These are phyloP conservation scores for Linum usitatissimum DNA, from an alignment of 345 rosid genomes.

Conservation along the genomic window DNA sequence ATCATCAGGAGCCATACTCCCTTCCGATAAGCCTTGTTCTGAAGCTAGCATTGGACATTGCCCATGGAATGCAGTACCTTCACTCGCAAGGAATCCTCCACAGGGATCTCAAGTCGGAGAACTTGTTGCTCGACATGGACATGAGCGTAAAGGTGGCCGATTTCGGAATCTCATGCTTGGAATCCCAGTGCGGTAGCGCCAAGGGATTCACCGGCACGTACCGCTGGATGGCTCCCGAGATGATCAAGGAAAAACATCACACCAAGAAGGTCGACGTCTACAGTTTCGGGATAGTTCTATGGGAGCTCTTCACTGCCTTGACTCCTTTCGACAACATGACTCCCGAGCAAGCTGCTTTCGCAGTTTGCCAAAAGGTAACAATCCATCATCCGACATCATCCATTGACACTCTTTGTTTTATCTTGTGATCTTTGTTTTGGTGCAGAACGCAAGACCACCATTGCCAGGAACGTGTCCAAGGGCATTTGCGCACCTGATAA, in stretches of 20 bases:
- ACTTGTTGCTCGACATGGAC: constrained; percentile 52
- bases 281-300: constrained; percentile 68
- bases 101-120: constrained; percentile 74
- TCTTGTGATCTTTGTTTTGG: constrained; percentile 4
- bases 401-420: constrained; percentile 4
- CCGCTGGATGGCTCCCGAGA: constrained; percentile 89
- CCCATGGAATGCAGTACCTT: constrained; percentile 65
- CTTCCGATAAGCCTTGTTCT: constrained; percentile 49
- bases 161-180: constrained; percentile 68
- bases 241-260: constrained; percentile 64
- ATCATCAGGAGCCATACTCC: constrained; percentile 61
- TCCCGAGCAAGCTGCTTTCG: constrained; percentile 78
- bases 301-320: constrained; percentile 69
- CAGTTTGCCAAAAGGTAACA: constrained; percentile 69
- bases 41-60: constrained; percentile 59
- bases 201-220: constrained; percentile 71
- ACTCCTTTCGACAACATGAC: constrained; percentile 69
- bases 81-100: constrained; percentile 66
- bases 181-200: constrained; percentile 52
- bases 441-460: constrained; percentile 69
- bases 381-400: constrained; percentile 7
- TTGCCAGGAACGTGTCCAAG: constrained; percentile 44
- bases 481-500: constrained; percentile 44
- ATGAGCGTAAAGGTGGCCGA: constrained; percentile 67
- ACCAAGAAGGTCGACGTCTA: constrained; percentile 75